Evolutionary conservation across 345 rosid genomes (phyloP), one percentile per base, ranked within the genome.

Genomic region (Eucalyptus cloeziana): DNA sequence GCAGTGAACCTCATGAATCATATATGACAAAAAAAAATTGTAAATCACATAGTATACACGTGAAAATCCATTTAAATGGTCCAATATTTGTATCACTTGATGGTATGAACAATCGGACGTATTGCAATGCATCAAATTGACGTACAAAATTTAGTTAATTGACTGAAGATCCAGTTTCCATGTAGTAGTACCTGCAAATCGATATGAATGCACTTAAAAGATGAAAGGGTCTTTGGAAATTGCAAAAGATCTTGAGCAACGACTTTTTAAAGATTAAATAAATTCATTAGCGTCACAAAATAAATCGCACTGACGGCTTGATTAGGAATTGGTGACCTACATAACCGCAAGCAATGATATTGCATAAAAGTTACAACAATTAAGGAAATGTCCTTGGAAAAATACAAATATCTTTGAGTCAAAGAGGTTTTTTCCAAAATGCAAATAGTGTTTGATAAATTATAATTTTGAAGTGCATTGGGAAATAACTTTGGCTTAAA

Each of bases 241-340:
- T 71, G 83, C 25, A 71, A 71, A 37, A 10, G 45, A 17, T 71
- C 40, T 21, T 44, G 27, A 37, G 47, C 30, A 21, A 76, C 14
- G 30, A 22, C 45, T 40, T 40, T 76, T 22, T 21, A 21, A 37
- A 6, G 27, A 40, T 76, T 21, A n/a, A 14, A 64, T n/a, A 15
- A 7, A n/a, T n/a, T 64, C 76, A 64, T n/a, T 64, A n/a, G 2
- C 40, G 0, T n/a, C 76, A n/a, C 0, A 0, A 64, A n/a, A n/a
- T 62, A 30, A 30, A 62, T 30, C 5, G 17, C 33, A 13, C 33
- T 3, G 0, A 62, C 8, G 8, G 17, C 19, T 4, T 25, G 2
- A 60, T 60, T 60, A 60, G 2, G 15, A 60, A 11, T 13, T 25
- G 67, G n/a, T 60, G 67, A 62, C n/a, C 31, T 62, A 62, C 4